Evolutionary conservation across 768 basidiomycete genomes (phyloP).

Genomic region (Kwoniella dejecticola): DNA sequence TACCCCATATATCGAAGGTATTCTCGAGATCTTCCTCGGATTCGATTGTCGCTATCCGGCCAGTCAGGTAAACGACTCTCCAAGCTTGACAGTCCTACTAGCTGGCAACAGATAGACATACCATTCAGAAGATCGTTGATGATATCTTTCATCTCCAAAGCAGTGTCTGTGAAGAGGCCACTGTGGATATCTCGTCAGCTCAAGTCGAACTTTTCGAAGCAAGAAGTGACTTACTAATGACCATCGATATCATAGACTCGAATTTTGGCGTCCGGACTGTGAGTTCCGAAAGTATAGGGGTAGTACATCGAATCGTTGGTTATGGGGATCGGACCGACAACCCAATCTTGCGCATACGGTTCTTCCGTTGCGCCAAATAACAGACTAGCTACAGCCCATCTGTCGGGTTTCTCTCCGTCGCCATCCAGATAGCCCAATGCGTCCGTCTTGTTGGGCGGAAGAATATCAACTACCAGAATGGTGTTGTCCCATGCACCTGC

Average conservation of each 20-base stretch:
- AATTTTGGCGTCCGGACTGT: conserved; percentile 25
- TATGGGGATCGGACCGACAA: conserved; percentile 35
- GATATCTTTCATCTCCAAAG: conserved; percentile 43
- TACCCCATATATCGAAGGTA: conserved; percentile 36
- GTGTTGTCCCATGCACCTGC: conserved; percentile 26
- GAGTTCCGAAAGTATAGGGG: conserved; percentile 45
- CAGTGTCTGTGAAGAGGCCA: conserved; percentile 14
- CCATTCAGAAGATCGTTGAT: conserved; percentile 41
- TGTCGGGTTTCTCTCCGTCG: conserved; percentile 20
- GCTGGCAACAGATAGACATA: background rate
- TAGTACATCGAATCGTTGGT: conserved; percentile 63
- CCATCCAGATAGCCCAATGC: conserved; percentile 32
- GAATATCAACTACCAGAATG: conserved; percentile 30
- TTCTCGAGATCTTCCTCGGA: conserved; percentile 20
- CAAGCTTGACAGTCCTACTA: background rate
- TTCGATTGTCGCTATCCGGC: conserved; percentile 15
- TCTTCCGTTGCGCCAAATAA: conserved; percentile 33
- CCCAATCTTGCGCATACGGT: conserved; percentile 37
- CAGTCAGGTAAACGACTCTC: no score
- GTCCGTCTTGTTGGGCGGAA: conserved; percentile 31
- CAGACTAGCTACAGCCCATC: conserved; percentile 37
- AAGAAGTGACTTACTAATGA: conserved; percentile 4
- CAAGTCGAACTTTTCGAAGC: background rate
- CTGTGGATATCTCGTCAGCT: conserved; percentile 5
- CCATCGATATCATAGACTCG: conserved; percentile 43